phyloP scores from a whole-genome alignment of 129 eudicot species.

The Lactuca sativa region DNA sequence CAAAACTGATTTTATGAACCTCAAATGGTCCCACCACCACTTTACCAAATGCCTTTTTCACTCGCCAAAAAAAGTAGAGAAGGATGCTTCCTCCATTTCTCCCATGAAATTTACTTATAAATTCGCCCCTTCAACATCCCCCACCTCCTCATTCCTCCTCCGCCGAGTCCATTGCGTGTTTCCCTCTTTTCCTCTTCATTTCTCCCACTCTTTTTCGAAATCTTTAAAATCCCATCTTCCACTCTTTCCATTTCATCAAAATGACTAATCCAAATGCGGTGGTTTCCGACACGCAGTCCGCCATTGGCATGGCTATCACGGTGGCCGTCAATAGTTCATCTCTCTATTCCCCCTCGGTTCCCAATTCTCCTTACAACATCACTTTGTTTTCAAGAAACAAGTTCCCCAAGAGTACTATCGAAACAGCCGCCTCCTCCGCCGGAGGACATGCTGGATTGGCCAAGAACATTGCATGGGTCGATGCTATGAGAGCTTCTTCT shows the following conservation, averaged over 20 bases:
- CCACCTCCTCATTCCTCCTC: not conserved
- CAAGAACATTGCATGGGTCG: constrained; percentile 53
- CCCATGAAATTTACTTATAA: constrained; percentile 54
- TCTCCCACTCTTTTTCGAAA: constrained; percentile 5
- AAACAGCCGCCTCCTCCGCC: constrained; percentile 8
- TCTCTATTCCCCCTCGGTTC: constrained; percentile 32
- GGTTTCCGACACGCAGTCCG: constrained; percentile 54
- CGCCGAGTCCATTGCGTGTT: constrained; percentile 14
- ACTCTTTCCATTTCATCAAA: not conserved
- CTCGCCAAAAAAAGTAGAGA: constrained; percentile 26
- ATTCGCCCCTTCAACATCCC: constrained; percentile 31
- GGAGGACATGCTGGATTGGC: constrained; percentile 1
- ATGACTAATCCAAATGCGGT: constrained; percentile 67
- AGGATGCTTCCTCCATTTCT: constrained; percentile 46
- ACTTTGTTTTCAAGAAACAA: constrained; percentile 26
- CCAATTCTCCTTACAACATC: constrained; percentile 30
- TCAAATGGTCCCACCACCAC: constrained; percentile 31
- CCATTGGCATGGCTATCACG: constrained; percentile 45
- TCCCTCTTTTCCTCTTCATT: constrained; percentile 26
- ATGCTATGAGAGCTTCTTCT: constrained; percentile 88
- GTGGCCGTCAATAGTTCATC: constrained; percentile 35
- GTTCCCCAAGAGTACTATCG: constrained; percentile 43
- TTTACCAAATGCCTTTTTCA: constrained; percentile 29
- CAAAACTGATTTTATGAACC: not conserved
- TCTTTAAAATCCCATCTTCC: constrained; percentile 4